Percentiles rank a stretch among this genome's conserved stretches.
These are phyloP conservation scores for Calonectria fujianensis DNA, from an alignment of 2,329 filamentous ascomycete species.

Conservation along the genomic window DNA sequence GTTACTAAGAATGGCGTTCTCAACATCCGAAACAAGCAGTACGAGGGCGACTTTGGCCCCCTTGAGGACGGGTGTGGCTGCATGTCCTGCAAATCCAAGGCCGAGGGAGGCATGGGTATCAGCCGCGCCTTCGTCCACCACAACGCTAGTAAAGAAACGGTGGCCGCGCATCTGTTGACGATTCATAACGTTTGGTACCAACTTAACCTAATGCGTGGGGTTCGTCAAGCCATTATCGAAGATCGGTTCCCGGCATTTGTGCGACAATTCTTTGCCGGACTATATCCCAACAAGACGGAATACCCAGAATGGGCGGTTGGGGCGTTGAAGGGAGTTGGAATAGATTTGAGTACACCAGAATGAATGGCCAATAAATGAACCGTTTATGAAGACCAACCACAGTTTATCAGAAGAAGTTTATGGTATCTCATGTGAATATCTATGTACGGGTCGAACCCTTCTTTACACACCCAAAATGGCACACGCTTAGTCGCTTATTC, in stretches of 20 bases:
- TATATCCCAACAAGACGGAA: conserved; percentile 78
- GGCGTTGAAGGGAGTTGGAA: conserved; percentile 85
- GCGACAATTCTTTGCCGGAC: conserved; percentile 83
- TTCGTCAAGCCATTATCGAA: conserved; percentile 85
- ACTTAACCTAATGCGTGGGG: conserved; percentile 85
- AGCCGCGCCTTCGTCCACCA: conserved; percentile 94
- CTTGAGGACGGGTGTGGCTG: conserved; percentile 91
- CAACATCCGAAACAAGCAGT: conserved; percentile 86
- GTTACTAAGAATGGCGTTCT: conserved; percentile 88
- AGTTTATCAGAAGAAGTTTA: conserved; percentile 8
- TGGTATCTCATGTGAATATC: conserved; percentile 38
- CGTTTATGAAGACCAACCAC: not conserved
- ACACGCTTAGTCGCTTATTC: conserved; percentile 35
- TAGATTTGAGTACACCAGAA: conserved; percentile 71
- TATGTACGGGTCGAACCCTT: conserved; percentile 47
- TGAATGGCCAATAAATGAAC: conserved; percentile 41
- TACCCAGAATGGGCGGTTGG: conserved; percentile 91
- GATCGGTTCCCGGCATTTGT: conserved; percentile 88
- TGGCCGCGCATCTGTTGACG: conserved; percentile 87
- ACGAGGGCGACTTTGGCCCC: conserved; percentile 86
- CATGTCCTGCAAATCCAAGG: conserved; percentile 80
- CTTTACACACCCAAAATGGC: conserved; percentile 41
- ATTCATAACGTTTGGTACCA: conserved; percentile 98
- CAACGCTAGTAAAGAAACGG: conserved; percentile 94
- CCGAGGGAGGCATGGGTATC: conserved; percentile 84